Percentiles rank a stretch among this genome's conserved stretches.
Conservation (phyloP, 2,329 filamentous ascomycete species). For the Diaporthe citriasiana region DNA sequence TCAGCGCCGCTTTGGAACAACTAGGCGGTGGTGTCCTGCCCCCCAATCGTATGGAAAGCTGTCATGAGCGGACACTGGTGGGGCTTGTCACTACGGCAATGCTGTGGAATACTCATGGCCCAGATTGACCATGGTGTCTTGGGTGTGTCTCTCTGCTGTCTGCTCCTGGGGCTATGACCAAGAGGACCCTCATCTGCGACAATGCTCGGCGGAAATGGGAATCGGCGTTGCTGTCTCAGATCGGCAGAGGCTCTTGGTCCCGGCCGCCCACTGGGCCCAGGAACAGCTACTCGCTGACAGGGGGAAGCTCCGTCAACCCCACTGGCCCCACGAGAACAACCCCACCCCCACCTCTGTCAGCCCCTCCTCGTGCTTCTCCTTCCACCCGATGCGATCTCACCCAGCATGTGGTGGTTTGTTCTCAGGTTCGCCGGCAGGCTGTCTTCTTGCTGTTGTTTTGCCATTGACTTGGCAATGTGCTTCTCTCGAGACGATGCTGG, state of each 20-base stretch:
- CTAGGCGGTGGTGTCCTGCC: not conserved
- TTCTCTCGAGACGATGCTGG: not conserved
- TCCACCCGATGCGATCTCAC: not conserved
- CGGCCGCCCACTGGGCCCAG: not conserved
- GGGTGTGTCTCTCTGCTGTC: not conserved
- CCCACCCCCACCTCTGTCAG: slow-evolving; percentile 27
- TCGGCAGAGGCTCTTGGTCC: slow-evolving; percentile 24
- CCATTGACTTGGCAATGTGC: not conserved
- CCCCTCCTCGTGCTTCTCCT: not conserved
- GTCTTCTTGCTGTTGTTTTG: not conserved
- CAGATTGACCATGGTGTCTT: not conserved
- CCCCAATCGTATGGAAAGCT: not conserved
- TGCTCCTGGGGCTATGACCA: not conserved
- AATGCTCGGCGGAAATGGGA: slow-evolving; percentile 29
- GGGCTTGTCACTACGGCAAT: not conserved
- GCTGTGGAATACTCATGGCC: not conserved
- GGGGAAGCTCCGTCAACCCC: slow-evolving; percentile 8
- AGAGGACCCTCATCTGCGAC: slow-evolving; percentile 12
- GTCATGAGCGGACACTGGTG: not conserved
- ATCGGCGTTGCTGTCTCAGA: slow-evolving; percentile 29
- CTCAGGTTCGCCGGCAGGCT: not conserved
- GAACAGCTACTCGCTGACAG: not conserved
- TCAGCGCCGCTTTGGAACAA: slow-evolving; percentile 1
- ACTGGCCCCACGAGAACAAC: slow-evolving; percentile 4
- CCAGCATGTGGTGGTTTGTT: not conserved